Percentiles rank a stretch among this genome's conserved stretches.
Evolutionary conservation across 768 basidiomycete species (phyloP).

Genomic region (Calocybe gangraenosa): DNA sequence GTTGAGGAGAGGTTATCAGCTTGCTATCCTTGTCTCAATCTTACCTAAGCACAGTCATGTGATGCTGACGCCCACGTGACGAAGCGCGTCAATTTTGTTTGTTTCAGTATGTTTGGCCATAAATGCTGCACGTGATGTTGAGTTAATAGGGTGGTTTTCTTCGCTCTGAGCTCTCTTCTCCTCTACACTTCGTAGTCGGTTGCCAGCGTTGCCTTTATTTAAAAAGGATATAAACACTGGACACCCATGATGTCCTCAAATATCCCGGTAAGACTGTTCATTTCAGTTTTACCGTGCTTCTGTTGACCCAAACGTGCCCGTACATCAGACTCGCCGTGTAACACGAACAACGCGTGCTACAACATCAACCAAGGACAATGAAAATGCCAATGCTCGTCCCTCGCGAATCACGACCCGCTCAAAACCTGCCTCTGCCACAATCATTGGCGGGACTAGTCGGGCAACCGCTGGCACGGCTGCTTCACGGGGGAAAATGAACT

Average conservation of each 20-base stretch:
- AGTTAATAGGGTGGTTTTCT: conserved; percentile 24
- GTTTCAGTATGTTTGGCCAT: conserved; percentile 16
- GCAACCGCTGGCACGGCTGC: conserved; percentile 47
- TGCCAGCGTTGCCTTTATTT: conserved; percentile 3
- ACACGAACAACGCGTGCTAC: conserved; percentile 46
- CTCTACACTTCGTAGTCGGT: conserved; percentile 15
- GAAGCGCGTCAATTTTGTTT: conserved; percentile 32
- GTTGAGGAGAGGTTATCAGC: too few relatives aligned
- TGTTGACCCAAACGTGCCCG: conserved; percentile 12
- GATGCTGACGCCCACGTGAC: conserved; percentile 30
- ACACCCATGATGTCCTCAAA: conserved; percentile 39
- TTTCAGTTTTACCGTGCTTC: conserved; percentile 2
- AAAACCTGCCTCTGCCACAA: conserved; percentile 45
- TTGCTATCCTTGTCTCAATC: too few relatives aligned
- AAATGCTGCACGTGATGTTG: conserved; percentile 38
- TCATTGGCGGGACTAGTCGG: conserved; percentile 38
- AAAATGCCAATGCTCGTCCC: conserved; percentile 70
- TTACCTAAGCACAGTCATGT: background rate
- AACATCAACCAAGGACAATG: conserved; percentile 55
- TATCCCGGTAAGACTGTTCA: conserved; percentile 35
- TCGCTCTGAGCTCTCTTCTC: conserved; percentile 3
- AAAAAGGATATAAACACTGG: conserved; percentile 19
- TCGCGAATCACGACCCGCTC: conserved; percentile 57
- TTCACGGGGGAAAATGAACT: conserved; percentile 46
- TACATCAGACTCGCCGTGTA: conserved; percentile 62